These are phyloP conservation scores for Pythium dissimile DNA, from an alignment of 352 stramenopile genomes.

Conservation along the genomic window DNA sequence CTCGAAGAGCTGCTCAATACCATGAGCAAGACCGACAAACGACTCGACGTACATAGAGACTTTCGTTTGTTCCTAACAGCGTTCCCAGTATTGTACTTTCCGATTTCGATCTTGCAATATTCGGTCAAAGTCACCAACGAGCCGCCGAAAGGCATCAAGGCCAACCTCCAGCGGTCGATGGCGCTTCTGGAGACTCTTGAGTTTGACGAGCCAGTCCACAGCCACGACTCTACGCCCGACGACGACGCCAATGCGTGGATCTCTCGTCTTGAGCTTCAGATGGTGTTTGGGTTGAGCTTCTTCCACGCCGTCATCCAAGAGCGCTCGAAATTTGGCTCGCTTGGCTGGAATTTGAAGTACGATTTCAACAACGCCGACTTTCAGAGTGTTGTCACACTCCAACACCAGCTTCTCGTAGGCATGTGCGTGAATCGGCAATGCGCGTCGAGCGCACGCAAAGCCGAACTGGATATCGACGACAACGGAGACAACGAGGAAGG, in stretches of 20 bases:
- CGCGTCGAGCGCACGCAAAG: neutral
- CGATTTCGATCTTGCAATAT: constrained; percentile 67
- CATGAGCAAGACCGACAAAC: constrained; percentile 28
- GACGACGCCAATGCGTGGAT: constrained; percentile 10
- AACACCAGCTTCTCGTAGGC: constrained; percentile 41
- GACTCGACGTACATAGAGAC: constrained; percentile 39
- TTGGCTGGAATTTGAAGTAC: constrained; percentile 78
- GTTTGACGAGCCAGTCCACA: neutral
- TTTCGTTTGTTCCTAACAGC: constrained; percentile 73
- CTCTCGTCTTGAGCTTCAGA: constrained; percentile 36
- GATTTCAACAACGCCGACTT: constrained; percentile 82
- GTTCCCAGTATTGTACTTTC: constrained; percentile 66
- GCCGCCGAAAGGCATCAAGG: constrained; percentile 64
- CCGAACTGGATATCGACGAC: neutral
- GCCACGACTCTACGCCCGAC: neutral
- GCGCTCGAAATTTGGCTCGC: constrained; percentile 63
- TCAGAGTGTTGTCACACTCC: constrained; percentile 57
- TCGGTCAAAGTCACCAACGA: constrained; percentile 81
- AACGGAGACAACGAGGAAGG: neutral
- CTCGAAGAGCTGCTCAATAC: constrained; percentile 45
- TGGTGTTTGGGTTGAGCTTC: constrained; percentile 72
- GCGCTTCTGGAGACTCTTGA: constrained; percentile 24
- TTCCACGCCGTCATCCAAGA: constrained; percentile 81
- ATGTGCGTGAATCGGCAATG: neutral
- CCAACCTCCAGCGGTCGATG: constrained; percentile 72